Evolutionary conservation across 352 stramenopile species (phyloP).

Genomic region (Globisporangium middletonii): DNA sequence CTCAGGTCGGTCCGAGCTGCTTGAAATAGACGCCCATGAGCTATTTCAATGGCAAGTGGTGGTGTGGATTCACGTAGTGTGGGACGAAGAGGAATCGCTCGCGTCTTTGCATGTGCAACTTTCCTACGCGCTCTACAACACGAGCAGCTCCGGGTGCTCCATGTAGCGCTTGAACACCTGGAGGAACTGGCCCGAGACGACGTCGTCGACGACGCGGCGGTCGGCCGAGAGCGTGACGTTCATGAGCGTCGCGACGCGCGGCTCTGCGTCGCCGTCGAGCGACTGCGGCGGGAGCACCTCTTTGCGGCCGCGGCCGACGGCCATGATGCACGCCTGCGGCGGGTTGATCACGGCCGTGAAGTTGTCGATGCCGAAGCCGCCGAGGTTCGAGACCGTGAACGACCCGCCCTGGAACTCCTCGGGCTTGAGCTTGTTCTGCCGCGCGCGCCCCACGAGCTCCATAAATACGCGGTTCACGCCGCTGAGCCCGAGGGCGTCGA

Average conservation of each 20-base stretch:
- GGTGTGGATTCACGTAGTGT: no score
- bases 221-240: slow-evolving; percentile 96
- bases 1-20: no score
- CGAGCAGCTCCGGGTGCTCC: slow-evolving; percentile 90
- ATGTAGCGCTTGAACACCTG: slow-evolving; percentile 96
- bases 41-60: no score
- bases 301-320: slow-evolving; percentile 91
- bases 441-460: slow-evolving; percentile 94
- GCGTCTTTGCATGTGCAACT: neutral
- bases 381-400: slow-evolving; percentile 99
- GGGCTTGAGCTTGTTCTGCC: slow-evolving; percentile 96
- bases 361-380: slow-evolving; percentile 96
- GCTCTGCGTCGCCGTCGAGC: slow-evolving; percentile 61
- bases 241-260: slow-evolving; percentile 89
- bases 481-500: slow-evolving; percentile 92
- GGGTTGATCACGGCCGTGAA: slow-evolving; percentile 99
- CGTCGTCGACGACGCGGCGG: slow-evolving; percentile 96
- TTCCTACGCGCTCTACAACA: slow-evolving; percentile 31
- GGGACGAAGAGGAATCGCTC: neutral
- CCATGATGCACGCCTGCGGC: slow-evolving; percentile 98
- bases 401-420: slow-evolving; percentile 99
- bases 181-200: slow-evolving; percentile 94
- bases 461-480: slow-evolving; percentile 95
- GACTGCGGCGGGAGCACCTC: slow-evolving; percentile 69
- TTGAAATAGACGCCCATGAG: no score